Conservation (phyloP, 2,329 filamentous ascomycete genomes). For the Venturia nashicola region DNA sequence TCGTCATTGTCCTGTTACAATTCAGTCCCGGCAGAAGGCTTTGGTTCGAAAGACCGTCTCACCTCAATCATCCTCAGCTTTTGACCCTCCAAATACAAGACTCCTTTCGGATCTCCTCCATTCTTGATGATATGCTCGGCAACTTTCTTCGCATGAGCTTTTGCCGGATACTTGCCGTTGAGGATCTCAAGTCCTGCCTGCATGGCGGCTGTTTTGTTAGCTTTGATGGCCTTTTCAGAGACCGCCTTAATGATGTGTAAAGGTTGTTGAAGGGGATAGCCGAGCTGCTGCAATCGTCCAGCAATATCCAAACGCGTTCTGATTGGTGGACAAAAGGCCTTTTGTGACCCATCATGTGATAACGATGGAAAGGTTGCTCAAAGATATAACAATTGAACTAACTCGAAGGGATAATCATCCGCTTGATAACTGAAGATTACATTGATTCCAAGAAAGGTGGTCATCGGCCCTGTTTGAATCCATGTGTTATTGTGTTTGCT, state of each 20-base stretch:
- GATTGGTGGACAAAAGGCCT: not conserved
- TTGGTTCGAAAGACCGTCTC: not conserved
- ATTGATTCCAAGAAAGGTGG: not conserved
- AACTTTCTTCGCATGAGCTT: conserved; percentile 75
- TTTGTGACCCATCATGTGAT: not conserved
- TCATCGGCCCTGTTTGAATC: not conserved
- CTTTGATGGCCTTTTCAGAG: not conserved
- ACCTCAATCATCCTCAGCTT: conserved; percentile 65
- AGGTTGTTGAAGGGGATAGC: not conserved
- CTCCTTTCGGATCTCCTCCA: conserved; percentile 51
- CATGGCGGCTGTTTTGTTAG: conserved; percentile 4
- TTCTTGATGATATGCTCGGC: conserved; percentile 60
- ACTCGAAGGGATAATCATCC: not conserved
- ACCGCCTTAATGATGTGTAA: not conserved
- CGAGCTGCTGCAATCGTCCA: not conserved
- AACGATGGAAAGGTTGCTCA: not conserved
- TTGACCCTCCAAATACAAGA: conserved; percentile 82
- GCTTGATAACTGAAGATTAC: not conserved
- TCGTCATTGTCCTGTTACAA: conserved; percentile 61
- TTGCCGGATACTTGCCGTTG: conserved; percentile 62
- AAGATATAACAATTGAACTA: not conserved
- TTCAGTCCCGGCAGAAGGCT: not conserved
- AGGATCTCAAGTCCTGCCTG: conserved; percentile 21
- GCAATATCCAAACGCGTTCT: not conserved
- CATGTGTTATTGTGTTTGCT: not conserved